Evolutionary conservation across 2,329 filamentous ascomycete genomes (phyloP), one percentile per base, ranked within the genome.

Genomic region (Claviceps africana): DNA sequence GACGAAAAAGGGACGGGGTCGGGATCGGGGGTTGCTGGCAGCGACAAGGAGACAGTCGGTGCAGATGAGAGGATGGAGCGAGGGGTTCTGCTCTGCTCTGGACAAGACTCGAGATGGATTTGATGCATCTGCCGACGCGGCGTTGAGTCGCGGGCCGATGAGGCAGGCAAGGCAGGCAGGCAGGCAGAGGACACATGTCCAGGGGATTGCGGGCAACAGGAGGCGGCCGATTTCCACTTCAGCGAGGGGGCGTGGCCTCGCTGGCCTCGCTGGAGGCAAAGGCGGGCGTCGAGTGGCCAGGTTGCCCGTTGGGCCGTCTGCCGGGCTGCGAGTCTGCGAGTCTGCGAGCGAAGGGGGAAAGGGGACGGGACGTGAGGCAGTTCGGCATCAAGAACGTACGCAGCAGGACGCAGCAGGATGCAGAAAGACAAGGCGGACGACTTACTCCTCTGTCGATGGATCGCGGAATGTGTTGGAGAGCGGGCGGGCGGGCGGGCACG

Each of bases 181-280:
- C 54, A 46, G 52, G 44, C 54, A 57, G 56, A 61, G 59, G 59
- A 61, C 59, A 61, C 58, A 53, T 58, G 59, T 60, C 52, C 54
- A 53, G 51, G 54, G 55, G 52, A 25, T 25, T 53, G 49, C 28
- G 52, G 35, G 15, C 4, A n/a, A 37, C 15, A 37, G 35, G 35
- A 37, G 35, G 55, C 51, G 44, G 50, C 56, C 46, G 54, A n/a
- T n/a, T n/a, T n/a, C n/a, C 56, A 58, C 53, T 54, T 51, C 56
- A 55, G 50, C 43, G 55, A 43, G 50, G 35, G 55, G 53, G 51
- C 42, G 25, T 54, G 55, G 52, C 48, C 53, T 52, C 42, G 51
- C 43, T 43, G 39, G 22, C 42, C 40, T 42, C 37, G 51, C 46
- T 15, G 35, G 35, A 4, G n/a, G 11, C 33, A 15, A 35, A 3